Evolutionary conservation across 2,329 filamentous ascomycete species (phyloP).

Genomic region (Paecilomyces formosus): DNA sequence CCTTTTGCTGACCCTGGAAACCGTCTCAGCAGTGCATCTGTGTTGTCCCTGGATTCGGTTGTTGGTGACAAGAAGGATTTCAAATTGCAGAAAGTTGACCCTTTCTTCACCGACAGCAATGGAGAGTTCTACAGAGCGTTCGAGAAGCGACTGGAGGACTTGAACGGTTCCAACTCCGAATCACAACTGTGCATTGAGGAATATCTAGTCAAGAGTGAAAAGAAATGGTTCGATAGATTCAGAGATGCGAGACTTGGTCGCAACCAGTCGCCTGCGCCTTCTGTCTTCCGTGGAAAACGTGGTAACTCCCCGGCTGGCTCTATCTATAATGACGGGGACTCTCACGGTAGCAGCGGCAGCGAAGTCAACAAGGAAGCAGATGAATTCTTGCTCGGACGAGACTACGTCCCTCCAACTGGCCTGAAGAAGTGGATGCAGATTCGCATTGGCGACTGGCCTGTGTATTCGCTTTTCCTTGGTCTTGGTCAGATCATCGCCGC

Average conservation of each 20-base stretch:
- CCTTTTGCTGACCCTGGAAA: constrained; percentile 23
- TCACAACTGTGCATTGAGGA: constrained; percentile 57
- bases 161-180: constrained; percentile 52
- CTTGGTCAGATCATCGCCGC: constrained; percentile 57
- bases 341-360: constrained; percentile 25
- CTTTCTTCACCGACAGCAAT: constrained; percentile 59
- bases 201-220: constrained; percentile 58
- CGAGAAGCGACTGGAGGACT: constrained; percentile 47
- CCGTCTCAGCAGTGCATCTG: constrained; percentile 35
- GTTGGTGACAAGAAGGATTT: constrained; percentile 56
- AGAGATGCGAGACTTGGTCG: constrained; percentile 52
- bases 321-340: constrained; percentile 33
- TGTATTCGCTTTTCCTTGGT: constrained; percentile 56
- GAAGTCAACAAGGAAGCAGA: constrained; percentile 36
- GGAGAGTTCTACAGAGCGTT: constrained; percentile 56
- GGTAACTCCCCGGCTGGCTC: constrained; percentile 30
- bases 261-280: constrained; percentile 33
- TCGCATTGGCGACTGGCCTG: constrained; percentile 56
- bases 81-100: constrained; percentile 58
- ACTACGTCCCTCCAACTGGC: constrained; percentile 51
- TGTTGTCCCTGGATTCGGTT: constrained; percentile 49
- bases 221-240: constrained; percentile 57
- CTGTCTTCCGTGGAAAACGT: constrained; percentile 23
- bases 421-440: constrained; percentile 49
- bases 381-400: constrained; percentile 49